These are phyloP conservation scores for Phytophthora parvispora DNA, from an alignment of 352 stramenopile genomes.

Conservation along the genomic window DNA sequence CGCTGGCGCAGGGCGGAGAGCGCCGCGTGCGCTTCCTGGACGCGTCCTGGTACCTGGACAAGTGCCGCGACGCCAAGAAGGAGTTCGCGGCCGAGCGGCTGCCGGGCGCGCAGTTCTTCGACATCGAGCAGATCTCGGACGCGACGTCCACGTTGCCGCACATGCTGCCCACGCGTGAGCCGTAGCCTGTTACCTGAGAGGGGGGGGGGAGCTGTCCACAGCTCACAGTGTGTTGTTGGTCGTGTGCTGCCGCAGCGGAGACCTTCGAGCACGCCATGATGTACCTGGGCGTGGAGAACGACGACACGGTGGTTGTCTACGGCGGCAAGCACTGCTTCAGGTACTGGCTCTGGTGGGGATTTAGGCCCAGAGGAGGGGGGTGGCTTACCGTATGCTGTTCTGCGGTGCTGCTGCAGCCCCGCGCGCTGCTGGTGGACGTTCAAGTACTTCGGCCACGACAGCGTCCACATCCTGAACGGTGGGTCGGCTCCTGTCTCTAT, in stretches of 20 bases:
- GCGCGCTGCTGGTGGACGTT: conserved; percentile 92
- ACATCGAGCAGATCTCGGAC: conserved; percentile 92
- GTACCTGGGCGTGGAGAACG: conserved; percentile 73
- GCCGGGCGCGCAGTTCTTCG: conserved; percentile 91
- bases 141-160: conserved; percentile 79
- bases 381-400: background rate
- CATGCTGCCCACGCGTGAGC: conserved; percentile 82
- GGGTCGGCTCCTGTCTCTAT: background rate
- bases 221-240: too few relatives aligned
- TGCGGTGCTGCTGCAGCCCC: conserved; percentile 41
- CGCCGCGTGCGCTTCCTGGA: conserved; percentile 75
- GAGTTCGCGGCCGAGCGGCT: conserved; percentile 78
- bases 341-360: conserved; percentile 33
- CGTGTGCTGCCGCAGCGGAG: conserved; percentile 38
- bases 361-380: background rate
- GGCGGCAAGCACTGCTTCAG: conserved; percentile 86
- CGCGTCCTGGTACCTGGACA: conserved; percentile 87
- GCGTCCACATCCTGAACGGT: conserved; percentile 92
- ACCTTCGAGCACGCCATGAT: conserved; percentile 78
- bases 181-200: too few relatives aligned
- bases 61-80: conserved; percentile 65
- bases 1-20: conserved; percentile 32
- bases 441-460: conserved; percentile 90
- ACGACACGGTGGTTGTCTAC: conserved; percentile 86
- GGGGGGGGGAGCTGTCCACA: too few relatives aligned